Evolutionary conservation across 2,329 filamentous ascomycete genomes (phyloP).

Genomic region (Arthrinium phaeospermum): DNA sequence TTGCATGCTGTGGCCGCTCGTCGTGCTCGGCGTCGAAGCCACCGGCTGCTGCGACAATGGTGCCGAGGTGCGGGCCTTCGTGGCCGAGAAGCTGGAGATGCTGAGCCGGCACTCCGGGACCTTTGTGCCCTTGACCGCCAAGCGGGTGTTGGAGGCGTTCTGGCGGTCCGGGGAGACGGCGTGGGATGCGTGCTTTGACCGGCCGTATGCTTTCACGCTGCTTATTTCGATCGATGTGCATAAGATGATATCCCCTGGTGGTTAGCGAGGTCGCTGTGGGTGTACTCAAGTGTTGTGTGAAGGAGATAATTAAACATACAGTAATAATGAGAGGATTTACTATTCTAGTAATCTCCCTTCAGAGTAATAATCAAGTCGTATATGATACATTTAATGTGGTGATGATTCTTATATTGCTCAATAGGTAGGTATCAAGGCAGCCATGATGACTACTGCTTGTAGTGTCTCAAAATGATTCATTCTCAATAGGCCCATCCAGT

Average conservation of each 20-base stretch:
- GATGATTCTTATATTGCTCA: no score
- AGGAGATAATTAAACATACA: no score
- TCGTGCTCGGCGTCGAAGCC: constrained; percentile 43
- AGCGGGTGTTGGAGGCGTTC: constrained; percentile 39
- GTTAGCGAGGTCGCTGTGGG: background rate
- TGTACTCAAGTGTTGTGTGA: background rate
- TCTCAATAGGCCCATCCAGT: no score
- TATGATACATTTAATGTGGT: no score
- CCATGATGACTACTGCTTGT: no score
- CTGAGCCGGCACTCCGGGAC: constrained; percentile 37
- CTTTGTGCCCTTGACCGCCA: constrained; percentile 39
- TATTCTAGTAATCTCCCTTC: no score
- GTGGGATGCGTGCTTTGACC: constrained; percentile 48
- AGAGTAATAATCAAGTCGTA: no score
- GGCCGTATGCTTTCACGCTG: constrained; percentile 29
- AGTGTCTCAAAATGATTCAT: no score
- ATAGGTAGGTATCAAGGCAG: no score
- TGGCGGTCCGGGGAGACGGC: constrained; percentile 38
- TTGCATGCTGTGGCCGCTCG: constrained; percentile 42
- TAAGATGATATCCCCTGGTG: constrained; percentile 3
- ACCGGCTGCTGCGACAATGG: constrained; percentile 30
- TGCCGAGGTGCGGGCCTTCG: constrained; percentile 33
- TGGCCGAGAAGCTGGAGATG: constrained; percentile 33
- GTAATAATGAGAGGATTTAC: no score
- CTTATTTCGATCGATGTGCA: constrained; percentile 30